Conservation (phyloP, 768 basidiomycete genomes). For the Hydnomerulius pinastri region DNA sequence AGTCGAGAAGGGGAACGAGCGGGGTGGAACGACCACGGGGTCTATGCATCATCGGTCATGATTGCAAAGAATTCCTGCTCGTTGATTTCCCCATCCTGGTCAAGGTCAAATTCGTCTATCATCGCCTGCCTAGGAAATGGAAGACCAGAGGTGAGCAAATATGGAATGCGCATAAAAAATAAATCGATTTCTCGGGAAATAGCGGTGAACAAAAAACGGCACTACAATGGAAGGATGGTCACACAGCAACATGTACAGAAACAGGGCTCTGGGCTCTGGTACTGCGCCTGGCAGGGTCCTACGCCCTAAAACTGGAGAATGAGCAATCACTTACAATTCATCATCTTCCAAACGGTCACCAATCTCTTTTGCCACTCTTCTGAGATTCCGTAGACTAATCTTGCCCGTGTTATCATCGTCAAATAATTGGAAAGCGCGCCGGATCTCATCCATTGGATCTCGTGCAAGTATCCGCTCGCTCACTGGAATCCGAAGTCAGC, state of each 20-base stretch:
- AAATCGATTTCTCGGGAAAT: slow-evolving; percentile 17
- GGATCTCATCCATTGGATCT: slow-evolving; percentile 96
- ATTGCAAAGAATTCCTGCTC: slow-evolving; percentile 96
- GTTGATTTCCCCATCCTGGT: slow-evolving; percentile 97
- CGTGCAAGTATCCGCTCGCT: slow-evolving; percentile 90
- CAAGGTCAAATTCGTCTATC: slow-evolving; percentile 99
- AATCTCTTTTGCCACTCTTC: slow-evolving; percentile 94
- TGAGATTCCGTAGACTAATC: slow-evolving; percentile 87
- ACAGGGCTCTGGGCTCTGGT: slow-evolving; percentile 28
- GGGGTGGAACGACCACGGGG: background rate
- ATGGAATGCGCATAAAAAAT: slow-evolving; percentile 16
- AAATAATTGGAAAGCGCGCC: slow-evolving; percentile 94
- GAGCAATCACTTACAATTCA: slow-evolving; percentile 73
- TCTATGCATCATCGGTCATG: slow-evolving; percentile 88
- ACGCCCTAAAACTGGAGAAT: slow-evolving; percentile 15
- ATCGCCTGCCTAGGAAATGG: slow-evolving; percentile 83
- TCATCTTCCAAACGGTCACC: slow-evolving; percentile 95
- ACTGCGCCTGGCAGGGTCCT: slow-evolving; percentile 23
- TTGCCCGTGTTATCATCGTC: slow-evolving; percentile 96
- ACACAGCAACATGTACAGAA: slow-evolving; percentile 27
- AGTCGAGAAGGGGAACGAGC: background rate
- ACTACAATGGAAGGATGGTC: slow-evolving; percentile 16
- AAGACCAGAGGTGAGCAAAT: slow-evolving; percentile 35
- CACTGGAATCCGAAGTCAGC: slow-evolving; percentile 57
- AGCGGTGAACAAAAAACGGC: slow-evolving; percentile 27